phyloP scores from a whole-genome alignment of 2,329 filamentous ascomycete genomes.

The Dactylonectria estremocensis region DNA sequence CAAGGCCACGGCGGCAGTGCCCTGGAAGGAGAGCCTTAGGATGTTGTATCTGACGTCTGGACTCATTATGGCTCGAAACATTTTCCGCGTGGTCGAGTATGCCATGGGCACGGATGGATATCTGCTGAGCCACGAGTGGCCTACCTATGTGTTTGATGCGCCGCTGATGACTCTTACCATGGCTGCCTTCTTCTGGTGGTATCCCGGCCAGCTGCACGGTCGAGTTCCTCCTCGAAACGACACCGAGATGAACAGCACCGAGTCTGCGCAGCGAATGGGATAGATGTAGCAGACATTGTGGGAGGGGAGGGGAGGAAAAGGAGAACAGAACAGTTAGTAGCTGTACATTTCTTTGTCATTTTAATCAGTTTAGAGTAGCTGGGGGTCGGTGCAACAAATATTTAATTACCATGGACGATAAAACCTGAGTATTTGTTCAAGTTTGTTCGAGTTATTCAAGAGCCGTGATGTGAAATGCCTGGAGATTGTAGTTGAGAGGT shows the following conservation, averaged over 20 bases:
- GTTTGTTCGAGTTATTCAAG: too few species aligned
- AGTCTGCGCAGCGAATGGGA: background rate
- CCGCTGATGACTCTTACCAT: constrained; percentile 30
- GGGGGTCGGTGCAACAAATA: too few species aligned
- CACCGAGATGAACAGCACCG: background rate
- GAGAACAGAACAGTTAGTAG: too few species aligned
- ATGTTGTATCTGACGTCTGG: constrained; percentile 56
- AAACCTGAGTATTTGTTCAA: too few species aligned
- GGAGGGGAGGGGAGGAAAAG: too few species aligned
- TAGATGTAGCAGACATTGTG: too few species aligned
- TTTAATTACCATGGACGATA: too few species aligned
- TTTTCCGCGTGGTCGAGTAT: constrained; percentile 29
- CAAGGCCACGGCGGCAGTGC: constrained; percentile 32
- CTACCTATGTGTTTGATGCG: constrained; percentile 28
- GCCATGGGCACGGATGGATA: constrained; percentile 29
- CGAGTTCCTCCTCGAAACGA: background rate
- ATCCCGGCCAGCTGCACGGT: constrained; percentile 11
- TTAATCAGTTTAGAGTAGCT: too few species aligned
- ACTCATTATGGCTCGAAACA: constrained; percentile 55
- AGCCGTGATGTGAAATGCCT: too few species aligned
- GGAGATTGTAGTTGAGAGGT: too few species aligned
- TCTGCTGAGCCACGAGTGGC: constrained; percentile 25
- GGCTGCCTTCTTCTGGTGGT: constrained; percentile 25
- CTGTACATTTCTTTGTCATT: too few species aligned
- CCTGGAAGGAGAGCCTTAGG: constrained; percentile 53